These are phyloP conservation scores for Trichoderma cornu-damae DNA, from an alignment of 2,329 filamentous ascomycete genomes.

Conservation along the genomic window DNA sequence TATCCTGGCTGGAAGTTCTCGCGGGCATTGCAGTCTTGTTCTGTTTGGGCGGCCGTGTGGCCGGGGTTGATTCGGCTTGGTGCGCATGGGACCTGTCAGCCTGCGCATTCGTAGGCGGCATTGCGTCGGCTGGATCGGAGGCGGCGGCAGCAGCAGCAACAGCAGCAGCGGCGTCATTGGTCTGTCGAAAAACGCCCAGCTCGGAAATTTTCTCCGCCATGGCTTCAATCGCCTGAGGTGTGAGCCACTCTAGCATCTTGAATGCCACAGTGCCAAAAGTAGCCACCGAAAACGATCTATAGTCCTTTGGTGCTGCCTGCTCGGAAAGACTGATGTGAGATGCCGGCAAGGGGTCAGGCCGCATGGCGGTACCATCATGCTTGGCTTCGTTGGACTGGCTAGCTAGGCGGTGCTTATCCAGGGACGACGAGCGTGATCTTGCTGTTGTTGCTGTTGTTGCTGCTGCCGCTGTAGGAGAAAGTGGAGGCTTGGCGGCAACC, in stretches of 20 bases:
- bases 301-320: conserved; percentile 47
- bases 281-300: conserved; percentile 57
- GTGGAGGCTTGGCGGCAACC: not conserved
- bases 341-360: not conserved
- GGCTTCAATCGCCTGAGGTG: conserved; percentile 49
- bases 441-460: conserved; percentile 1
- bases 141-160: not conserved
- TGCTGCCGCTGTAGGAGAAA: not conserved
- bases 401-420: not conserved
- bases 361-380: not conserved
- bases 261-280: conserved; percentile 61
- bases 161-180: not conserved
- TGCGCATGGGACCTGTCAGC: not conserved
- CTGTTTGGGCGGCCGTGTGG: not conserved
- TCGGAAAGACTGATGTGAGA: conserved; percentile 40
- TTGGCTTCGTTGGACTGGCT: not conserved
- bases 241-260: conserved; percentile 68
- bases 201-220: conserved; percentile 39
- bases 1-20: not conserved
- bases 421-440: conserved; percentile 6
- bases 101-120: not conserved
- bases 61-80: not conserved
- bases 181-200: conserved; percentile 11
- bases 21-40: not conserved
- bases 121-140: not conserved